Evolutionary conservation across 106 monocot species (phyloP).

Genomic region (Dendrobium chrysotoxum): DNA sequence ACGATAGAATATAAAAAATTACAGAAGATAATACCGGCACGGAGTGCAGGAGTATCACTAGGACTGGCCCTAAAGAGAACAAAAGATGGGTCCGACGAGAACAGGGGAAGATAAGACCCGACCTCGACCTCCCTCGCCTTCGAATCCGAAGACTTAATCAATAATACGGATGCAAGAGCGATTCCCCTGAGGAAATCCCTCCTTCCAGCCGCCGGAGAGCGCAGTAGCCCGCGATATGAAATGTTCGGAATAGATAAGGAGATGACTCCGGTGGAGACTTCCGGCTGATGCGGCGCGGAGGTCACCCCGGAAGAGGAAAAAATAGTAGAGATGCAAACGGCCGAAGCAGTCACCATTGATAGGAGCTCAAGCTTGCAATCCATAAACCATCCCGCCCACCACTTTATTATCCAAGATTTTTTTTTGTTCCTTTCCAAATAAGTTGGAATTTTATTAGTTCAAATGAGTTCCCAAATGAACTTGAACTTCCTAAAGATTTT

Average conservation of each 20-base stretch:
- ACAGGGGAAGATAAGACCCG: constrained; percentile 64
- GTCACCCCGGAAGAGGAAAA: constrained; percentile 7
- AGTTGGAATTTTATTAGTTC: too few species aligned
- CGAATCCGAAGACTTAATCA: constrained; percentile 14
- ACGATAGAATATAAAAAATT: not conserved
- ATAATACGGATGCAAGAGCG: constrained; percentile 18
- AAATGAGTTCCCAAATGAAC: too few species aligned
- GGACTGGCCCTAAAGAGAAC: constrained; percentile 78
- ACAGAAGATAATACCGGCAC: constrained; percentile 53
- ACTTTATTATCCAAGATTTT: not conserved
- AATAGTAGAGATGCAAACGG: constrained; percentile 9
- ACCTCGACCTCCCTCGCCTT: constrained; percentile 79
- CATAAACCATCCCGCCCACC: not conserved
- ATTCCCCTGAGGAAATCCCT: constrained; percentile 35
- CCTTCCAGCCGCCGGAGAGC: constrained; percentile 11
- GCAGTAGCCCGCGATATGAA: not conserved
- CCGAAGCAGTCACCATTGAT: constrained; percentile 15
- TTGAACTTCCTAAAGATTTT: too few species aligned
- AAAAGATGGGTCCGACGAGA: constrained; percentile 56
- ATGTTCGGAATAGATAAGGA: not conserved
- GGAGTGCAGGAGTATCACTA: constrained; percentile 90
- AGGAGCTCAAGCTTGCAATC: not conserved
- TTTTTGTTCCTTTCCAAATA: not conserved
- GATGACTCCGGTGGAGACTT: not conserved
- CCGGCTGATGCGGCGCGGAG: not conserved